A percentile compares a stretch with the other conserved stretches of the same genome.
phyloP scores from a whole-genome alignment of 2,329 filamentous ascomycete genomes.

The Parastagonospora avenae region DNA sequence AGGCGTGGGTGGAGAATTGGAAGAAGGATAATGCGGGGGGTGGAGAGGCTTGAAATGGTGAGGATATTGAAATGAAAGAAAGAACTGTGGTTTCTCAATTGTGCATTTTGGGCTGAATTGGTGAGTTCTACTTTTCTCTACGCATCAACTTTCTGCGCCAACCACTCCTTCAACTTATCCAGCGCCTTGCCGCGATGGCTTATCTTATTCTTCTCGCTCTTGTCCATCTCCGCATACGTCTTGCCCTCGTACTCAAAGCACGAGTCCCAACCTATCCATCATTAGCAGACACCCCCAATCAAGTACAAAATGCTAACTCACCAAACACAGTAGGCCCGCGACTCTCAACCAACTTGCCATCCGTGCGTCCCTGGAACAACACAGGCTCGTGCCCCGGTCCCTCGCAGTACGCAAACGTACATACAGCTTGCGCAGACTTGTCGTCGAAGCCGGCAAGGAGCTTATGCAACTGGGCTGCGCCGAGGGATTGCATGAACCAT shows the following conservation, averaged over 20 bases:
- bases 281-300: slow-evolving; percentile 8
- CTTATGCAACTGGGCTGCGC: slow-evolving; percentile 85
- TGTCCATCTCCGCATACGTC: slow-evolving; percentile 97
- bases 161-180: slow-evolving; percentile 82
- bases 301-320: slow-evolving; percentile 52
- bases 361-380: slow-evolving; percentile 88
- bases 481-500: slow-evolving; percentile 86
- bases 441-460: slow-evolving; percentile 86
- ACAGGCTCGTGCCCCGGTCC: slow-evolving; percentile 84
- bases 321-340: slow-evolving; percentile 83
- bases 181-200: slow-evolving; percentile 91
- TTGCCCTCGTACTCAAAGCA: slow-evolving; percentile 89
- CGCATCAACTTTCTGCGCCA: slow-evolving; percentile 55
- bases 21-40: slow-evolving; percentile 64
- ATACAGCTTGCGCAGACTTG: slow-evolving; percentile 90
- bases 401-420: slow-evolving; percentile 90
- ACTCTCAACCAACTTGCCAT: slow-evolving; percentile 82
- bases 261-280: slow-evolving; percentile 81
- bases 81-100: not conserved
- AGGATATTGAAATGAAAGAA: not conserved
- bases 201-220: slow-evolving; percentile 83
- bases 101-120: not conserved
- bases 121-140: slow-evolving; percentile 4
- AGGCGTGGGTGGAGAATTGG: slow-evolving; percentile 83
- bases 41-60: slow-evolving; percentile 8